Evolutionary conservation across 176 grass and related monocot species (phyloP).

Genomic region (Otatea glauca): DNA sequence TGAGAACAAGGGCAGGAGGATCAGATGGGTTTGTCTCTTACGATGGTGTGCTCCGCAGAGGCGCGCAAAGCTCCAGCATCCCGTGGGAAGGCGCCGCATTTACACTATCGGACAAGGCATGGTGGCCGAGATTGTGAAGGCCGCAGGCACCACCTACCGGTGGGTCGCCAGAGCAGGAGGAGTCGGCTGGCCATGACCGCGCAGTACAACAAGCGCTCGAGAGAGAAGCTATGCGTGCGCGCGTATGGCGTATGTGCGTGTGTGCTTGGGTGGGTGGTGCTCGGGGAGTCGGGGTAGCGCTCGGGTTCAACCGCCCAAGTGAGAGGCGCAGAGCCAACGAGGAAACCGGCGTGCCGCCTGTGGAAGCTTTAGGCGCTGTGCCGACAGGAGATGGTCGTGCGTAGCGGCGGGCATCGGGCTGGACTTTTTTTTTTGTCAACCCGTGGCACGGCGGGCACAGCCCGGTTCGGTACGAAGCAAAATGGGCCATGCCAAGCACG

Average conservation of each 20-base stretch:
- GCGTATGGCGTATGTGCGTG: neutral
- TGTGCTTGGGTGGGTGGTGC: neutral
- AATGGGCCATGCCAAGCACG: too few species aligned
- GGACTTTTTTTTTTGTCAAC: too few species aligned
- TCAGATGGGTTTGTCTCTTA: conserved; percentile 28
- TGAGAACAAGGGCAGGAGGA: neutral
- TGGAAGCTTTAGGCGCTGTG: neutral
- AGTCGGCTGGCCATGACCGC: conserved; percentile 43
- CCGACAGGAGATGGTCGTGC: neutral
- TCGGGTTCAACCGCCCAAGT: neutral
- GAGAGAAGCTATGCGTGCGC: neutral
- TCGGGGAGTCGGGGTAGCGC: too few species aligned
- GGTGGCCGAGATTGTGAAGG: neutral
- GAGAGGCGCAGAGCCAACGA: neutral
- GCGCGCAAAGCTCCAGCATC: neutral
- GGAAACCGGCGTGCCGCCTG: neutral
- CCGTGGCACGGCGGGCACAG: too few species aligned
- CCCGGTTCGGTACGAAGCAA: too few species aligned
- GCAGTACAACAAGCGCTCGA: neutral
- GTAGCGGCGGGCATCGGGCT: too few species aligned
- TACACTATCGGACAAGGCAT: neutral
- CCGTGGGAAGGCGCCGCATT: neutral
- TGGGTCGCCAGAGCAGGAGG: conserved; percentile 25
- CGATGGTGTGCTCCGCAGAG: conserved; percentile 24
- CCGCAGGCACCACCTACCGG: neutral